Evolutionary conservation across 108 stramenopile species (phyloP).

Genomic region (Nitzschia putrida): DNA sequence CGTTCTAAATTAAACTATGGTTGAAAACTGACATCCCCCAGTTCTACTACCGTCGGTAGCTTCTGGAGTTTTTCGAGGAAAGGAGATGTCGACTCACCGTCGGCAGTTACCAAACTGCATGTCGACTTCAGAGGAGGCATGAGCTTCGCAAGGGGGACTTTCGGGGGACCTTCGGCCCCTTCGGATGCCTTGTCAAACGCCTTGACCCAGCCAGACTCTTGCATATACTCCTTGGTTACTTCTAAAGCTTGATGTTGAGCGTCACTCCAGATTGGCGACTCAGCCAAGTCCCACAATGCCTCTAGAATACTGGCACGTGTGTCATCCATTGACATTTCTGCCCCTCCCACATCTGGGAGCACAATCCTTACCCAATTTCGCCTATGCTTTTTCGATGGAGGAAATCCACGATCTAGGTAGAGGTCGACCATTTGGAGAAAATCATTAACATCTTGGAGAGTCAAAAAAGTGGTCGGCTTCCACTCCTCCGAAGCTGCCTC

Average conservation of each 20-base stretch:
- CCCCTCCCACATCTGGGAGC: constrained; percentile 14
- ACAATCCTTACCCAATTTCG: constrained; percentile 36
- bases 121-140: constrained; percentile 35
- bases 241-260: constrained; percentile 10
- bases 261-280: constrained; percentile 15
- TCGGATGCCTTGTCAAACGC: not conserved
- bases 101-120: not conserved
- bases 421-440: constrained; percentile 1
- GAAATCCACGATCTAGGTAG: constrained; percentile 1
- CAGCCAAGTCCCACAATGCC: constrained; percentile 15
- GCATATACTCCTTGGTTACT: not conserved
- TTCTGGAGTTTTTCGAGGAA: constrained; percentile 15
- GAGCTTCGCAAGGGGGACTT: constrained; percentile 28
- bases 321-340: constrained; percentile 1
- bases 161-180: not conserved
- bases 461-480: constrained; percentile 27
- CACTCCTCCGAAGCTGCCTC: constrained; percentile 3
- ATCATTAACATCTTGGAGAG: constrained; percentile 16
- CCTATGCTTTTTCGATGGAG: not conserved
- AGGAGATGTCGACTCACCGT: not conserved
- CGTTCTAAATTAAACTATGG: too few species aligned
- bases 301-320: constrained; percentile 2
- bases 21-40: constrained; percentile 39
- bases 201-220: constrained; percentile 2
- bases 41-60: constrained; percentile 35